phyloP scores from a whole-genome alignment of 176 grass and related monocot genomes.

The Otatea glauca region DNA sequence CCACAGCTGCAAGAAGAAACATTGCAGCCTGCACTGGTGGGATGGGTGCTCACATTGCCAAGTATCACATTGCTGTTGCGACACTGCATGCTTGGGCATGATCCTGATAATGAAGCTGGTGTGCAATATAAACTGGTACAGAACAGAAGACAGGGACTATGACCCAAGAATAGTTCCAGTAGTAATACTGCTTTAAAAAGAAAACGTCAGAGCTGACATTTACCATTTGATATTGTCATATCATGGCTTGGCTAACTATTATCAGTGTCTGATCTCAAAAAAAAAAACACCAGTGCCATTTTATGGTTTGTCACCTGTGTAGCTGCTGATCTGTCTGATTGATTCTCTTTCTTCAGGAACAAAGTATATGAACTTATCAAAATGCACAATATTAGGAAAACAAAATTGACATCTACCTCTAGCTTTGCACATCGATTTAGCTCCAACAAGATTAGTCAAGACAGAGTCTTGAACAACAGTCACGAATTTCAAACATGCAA shows the following conservation, averaged over 20 bases:
- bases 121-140: conserved; percentile 82
- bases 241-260: background rate
- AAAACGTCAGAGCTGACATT: background rate
- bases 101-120: conserved; percentile 63
- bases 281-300: background rate
- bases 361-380: conserved; percentile 40
- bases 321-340: conserved; percentile 16
- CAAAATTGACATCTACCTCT: too few species aligned
- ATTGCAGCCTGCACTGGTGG: conserved; percentile 79
- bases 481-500: too few species aligned
- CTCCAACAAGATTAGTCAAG: too few species aligned
- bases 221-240: conserved; percentile 70
- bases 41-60: conserved; percentile 54
- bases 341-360: conserved; percentile 59
- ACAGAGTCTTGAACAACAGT: too few species aligned
- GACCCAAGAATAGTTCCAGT: background rate
- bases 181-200: background rate
- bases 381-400: too few species aligned
- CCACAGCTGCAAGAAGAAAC: conserved; percentile 77
- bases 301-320: background rate
- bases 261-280: background rate
- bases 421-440: too few species aligned
- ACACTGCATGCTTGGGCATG: conserved; percentile 87
- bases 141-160: background rate
- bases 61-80: conserved; percentile 28